A percentile compares a stretch with the other conserved stretches of the same genome.
Evolutionary conservation across 495 filamentous ascomycete species (phyloP).

Genomic region (Articulospora tetracladia): DNA sequence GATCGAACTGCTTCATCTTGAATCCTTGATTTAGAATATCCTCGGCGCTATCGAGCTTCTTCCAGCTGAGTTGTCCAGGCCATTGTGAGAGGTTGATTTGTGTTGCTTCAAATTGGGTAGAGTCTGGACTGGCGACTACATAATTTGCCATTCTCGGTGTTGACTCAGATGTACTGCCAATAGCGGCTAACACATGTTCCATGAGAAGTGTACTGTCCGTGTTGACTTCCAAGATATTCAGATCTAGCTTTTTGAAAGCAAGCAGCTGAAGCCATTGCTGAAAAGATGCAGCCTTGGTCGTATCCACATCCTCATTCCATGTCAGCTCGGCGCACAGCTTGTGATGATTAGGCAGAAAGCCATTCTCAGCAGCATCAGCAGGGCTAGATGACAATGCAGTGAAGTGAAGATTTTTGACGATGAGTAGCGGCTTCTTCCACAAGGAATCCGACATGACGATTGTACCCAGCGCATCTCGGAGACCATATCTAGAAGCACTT

Average conservation of each 20-base stretch:
- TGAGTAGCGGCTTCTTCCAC: conserved; percentile 5
- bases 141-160: not conserved
- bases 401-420: conserved; percentile 13
- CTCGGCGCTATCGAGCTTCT: not conserved
- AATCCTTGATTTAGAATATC: not conserved
- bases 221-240: conserved; percentile 1
- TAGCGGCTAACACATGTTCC: not conserved
- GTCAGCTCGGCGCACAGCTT: conserved; percentile 8
- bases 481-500: conserved; percentile 2
- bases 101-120: not conserved
- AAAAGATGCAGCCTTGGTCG: not conserved
- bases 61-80: not conserved
- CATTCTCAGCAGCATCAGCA: not conserved
- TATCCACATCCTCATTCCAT: conserved; percentile 2
- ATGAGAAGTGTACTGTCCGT: not conserved
- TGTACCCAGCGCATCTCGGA: conserved; percentile 11
- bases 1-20: not conserved
- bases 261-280: not conserved
- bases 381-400: not conserved
- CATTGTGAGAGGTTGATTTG: not conserved
- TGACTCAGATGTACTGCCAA: not conserved
- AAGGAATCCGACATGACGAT: conserved; percentile 12
- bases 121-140: not conserved
- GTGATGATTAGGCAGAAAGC: conserved; percentile 11
- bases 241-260: not conserved